Conservation (phyloP, 352 stramenopile genomes). For the Phytopythium oedochilum region DNA sequence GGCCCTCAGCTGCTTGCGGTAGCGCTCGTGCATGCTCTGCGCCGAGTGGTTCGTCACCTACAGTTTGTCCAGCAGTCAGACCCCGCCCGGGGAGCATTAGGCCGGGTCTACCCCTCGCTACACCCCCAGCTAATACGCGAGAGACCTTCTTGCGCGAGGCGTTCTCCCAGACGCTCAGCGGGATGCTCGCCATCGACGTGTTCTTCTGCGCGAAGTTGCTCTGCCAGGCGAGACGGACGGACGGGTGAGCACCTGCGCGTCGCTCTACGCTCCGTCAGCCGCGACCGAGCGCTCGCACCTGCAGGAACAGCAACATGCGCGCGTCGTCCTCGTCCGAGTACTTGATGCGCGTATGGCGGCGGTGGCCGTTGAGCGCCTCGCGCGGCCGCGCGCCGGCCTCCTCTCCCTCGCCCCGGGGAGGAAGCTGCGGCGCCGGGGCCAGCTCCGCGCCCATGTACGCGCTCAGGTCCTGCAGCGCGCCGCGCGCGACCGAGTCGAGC, state of each 20-base stretch:
- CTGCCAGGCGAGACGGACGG: neutral
- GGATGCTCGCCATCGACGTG: constrained; percentile 13
- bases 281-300: constrained; percentile 7
- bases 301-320: constrained; percentile 41
- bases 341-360: constrained; percentile 2
- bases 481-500: constrained; percentile 33
- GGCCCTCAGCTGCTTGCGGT: constrained; percentile 31
- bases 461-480: constrained; percentile 18
- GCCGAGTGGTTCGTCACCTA: constrained; percentile 30
- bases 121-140: no score
- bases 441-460: constrained; percentile 30
- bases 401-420: neutral
- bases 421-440: constrained; percentile 2
- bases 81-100: no score
- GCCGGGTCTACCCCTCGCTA: no score
- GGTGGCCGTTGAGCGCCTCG: neutral
- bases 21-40: constrained; percentile 54
- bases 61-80: no score
- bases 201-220: neutral
- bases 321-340: constrained; percentile 43
- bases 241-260: no score
- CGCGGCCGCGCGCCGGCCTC: neutral
- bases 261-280: no score
- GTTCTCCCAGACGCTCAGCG: constrained; percentile 12
- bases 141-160: constrained; percentile 7